Conservation (phyloP, 805 yeast species). For the Kuraishia cidri region DNA sequence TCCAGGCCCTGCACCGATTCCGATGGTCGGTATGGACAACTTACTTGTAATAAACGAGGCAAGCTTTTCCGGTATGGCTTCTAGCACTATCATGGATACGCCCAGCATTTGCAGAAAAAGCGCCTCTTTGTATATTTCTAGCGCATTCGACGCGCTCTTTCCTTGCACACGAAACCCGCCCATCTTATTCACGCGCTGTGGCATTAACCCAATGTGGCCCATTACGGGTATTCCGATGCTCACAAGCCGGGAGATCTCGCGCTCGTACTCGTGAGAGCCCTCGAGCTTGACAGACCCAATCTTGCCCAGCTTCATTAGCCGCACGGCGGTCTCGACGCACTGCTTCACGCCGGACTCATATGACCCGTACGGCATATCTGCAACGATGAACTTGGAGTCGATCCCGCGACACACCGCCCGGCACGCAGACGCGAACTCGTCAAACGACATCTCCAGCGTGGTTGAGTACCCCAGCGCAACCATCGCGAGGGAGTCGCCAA, state of each 20-base stretch:
- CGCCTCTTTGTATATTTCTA: slow-evolving; percentile 57
- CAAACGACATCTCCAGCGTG: slow-evolving; percentile 68
- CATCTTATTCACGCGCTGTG: slow-evolving; percentile 69
- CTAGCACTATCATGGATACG: slow-evolving; percentile 65
- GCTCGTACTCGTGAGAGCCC: slow-evolving; percentile 56
- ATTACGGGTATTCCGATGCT: slow-evolving; percentile 77
- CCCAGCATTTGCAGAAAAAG: slow-evolving; percentile 66
- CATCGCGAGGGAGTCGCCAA: slow-evolving; percentile 95
- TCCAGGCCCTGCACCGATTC: slow-evolving; percentile 87
- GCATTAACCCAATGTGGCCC: slow-evolving; percentile 91
- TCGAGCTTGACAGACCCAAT: slow-evolving; percentile 77
- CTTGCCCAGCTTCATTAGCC: slow-evolving; percentile 47
- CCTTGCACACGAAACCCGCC: slow-evolving; percentile 94
- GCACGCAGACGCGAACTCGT: slow-evolving; percentile 72
- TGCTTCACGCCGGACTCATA: slow-evolving; percentile 58
- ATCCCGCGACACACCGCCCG: slow-evolving; percentile 72
- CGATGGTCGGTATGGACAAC: slow-evolving; percentile 74
- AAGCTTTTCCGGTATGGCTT: slow-evolving; percentile 75
- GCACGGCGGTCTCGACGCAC: slow-evolving; percentile 52
- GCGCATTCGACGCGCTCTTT: slow-evolving; percentile 42
- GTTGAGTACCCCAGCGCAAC: slow-evolving; percentile 75
- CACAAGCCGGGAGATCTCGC: slow-evolving; percentile 47
- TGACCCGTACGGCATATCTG: slow-evolving; percentile 85
- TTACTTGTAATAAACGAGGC: slow-evolving; percentile 55
- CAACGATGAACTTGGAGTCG: slow-evolving; percentile 56